Base-by-base conservation (phyloP, 2,329 filamentous ascomycete species). In the Colletotrichum musicola region DNA sequence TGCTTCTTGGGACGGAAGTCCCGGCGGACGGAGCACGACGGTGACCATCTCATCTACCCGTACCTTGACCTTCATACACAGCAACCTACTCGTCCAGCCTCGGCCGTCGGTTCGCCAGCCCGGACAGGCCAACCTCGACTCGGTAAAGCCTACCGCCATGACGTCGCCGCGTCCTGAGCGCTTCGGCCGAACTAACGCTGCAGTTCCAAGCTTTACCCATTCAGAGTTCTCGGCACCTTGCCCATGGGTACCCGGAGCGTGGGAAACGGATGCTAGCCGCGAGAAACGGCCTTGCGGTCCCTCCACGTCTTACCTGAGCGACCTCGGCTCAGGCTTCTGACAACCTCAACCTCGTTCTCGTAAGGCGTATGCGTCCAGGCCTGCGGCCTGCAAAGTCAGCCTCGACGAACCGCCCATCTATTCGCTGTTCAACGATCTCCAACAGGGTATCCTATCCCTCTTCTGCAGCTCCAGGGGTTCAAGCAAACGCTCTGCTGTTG, bases 171-270 rank as follows among this genome's bases (percentile, higher is more conserved):
- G 44, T 42, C 42, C 55, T 49, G 59, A 66, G 42, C 50, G 27
- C 62, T 60, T 68, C 56, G 42, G 62, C 66, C 62, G 49, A 65
- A 60, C 54, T 56, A 68, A 35, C 18, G 18, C 18, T 51, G 65
- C 65, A 56, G 49, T 42, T 56, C 40, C 40, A 13, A 58, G 40
- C 61, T 64, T 10, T 35, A n/a, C 14, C 30, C 38, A 10, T 27
- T 14, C 3, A 46, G 4, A 16, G 30, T 30, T 51, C 22, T 53
- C 20, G 51, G 27, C 50, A 38, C 10, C 60, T 50, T 18, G 25
- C 40, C 50, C 50, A 40, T 46, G 6, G 14, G 13, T 22, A 20
- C n/a, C 42, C 30, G 20, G n/a, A 22, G 10, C n/a, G 40, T 18
- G 25, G n/a, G 13, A 35, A 35, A 47, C 42, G 27, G 16, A 40